Evolutionary conservation across 2,329 filamentous ascomycete genomes (phyloP), one percentile per base, ranked within the genome.

Genomic region (Apiospora hydei): DNA sequence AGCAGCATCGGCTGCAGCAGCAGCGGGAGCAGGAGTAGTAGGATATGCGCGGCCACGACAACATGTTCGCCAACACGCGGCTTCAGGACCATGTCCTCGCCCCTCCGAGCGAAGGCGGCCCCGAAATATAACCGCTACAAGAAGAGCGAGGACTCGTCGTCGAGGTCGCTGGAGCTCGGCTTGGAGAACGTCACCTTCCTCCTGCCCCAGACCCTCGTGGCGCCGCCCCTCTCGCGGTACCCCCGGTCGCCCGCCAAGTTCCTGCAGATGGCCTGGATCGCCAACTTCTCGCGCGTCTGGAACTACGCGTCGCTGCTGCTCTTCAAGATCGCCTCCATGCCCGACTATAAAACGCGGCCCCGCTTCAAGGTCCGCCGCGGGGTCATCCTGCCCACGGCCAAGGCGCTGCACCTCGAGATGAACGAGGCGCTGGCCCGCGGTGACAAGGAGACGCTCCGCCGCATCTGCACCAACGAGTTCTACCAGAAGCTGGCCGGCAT

Each of bases 371-470:
- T 86, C 38, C 76, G 81, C 38, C 83, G 83, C 18, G 75, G 80
- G 30, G 78, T 80, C 70, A 82, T 89, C 67, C 80, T 84, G 11
- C 86, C 89, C 1, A 85, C 86, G 0, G 91, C 90, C 44, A 86
- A 88, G 76, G 85, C 84, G 26, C 83, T 93, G 77, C 91, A 94
- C 80, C 82, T 83, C 70, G 82, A 88, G 75, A 88, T 93, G 85
- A 89, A 90, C 76, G 85, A 86, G 72, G 88, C 88, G 5, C 87
- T 92, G 69, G 91, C 92, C 8, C 81, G 82, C 2, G 90, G 89
- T 72, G 88, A 92, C 82, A 82, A 83, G 75, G 75, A 78, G 2
- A 82, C 85, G 6, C 82, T 93, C 38, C 81, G 84, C 66, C 80
- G 81, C 41, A 81, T 92, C 67, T 93, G 91, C 82, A 81, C 86